phyloP scores from a whole-genome alignment of 2,329 filamentous ascomycete species.

The Cladorrhinum sp. region DNA sequence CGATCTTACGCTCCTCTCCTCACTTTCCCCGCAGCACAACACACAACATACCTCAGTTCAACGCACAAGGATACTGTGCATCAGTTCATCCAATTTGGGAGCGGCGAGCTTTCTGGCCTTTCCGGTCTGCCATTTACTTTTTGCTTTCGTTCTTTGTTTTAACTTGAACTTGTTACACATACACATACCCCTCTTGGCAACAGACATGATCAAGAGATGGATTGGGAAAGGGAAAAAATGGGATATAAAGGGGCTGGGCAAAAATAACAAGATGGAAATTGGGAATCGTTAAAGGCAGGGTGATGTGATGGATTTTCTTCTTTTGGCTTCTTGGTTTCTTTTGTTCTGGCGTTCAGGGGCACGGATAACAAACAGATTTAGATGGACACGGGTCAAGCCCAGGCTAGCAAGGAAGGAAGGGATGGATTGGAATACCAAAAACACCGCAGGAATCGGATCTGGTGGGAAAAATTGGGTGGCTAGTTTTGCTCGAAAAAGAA shows the following conservation, averaged over 20 bases:
- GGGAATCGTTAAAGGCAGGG: not conserved
- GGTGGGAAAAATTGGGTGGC: not conserved
- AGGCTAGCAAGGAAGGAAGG: not conserved
- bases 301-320: not conserved
- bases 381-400: slow-evolving; percentile 11
- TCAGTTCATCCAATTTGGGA: not conserved
- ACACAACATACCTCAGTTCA: not conserved
- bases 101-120: not conserved
- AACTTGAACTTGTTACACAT: not conserved
- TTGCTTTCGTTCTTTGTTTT: not conserved
- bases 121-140: not conserved
- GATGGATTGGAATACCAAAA: not conserved
- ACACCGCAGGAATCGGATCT: not conserved
- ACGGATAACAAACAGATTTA: slow-evolving; percentile 10
- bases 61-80: too few species aligned
- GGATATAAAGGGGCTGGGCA: not conserved
- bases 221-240: not conserved
- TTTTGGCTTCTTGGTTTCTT: slow-evolving; percentile 2
- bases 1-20: not conserved
- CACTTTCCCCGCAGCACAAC: not conserved
- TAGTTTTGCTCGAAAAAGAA: not conserved
- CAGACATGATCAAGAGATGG: not conserved
- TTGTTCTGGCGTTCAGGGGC: slow-evolving; percentile 3
- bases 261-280: not conserved
- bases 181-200: not conserved